Base-by-base conservation (phyloP, 768 basidiomycete genomes). In the Hericium coralloides region DNA sequence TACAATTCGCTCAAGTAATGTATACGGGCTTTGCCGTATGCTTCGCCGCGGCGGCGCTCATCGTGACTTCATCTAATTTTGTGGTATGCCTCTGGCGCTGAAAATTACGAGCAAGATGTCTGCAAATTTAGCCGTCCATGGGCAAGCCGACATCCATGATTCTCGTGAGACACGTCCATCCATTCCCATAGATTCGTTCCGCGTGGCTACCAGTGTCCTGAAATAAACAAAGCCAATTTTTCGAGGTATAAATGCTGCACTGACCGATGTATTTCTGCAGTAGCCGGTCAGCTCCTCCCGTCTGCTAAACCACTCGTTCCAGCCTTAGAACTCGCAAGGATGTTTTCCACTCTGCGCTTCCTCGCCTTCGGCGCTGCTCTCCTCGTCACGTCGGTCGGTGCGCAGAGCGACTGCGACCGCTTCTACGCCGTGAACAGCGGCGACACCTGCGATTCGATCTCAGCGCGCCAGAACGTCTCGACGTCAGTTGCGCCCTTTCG, bases 361-460 rank as follows among this genome's bases (percentile, higher is more conserved):
- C 15, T 45, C 20, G n/a, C 17, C 43, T 45, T n/a, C 20, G 43
- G n/a, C n/a, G n/a, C n/a, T 20, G n/a, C 43, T n/a, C 43, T 45
- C 8, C 20, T 45, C 43, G 12, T 9, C 43, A 8, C n/a, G 20
- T n/a, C 43, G 43, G 43, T 17, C 43, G 8, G 43, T 8, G 43
- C 43, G 7, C 43, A 45, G 43, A 20, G n/a, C 8, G 7, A 45
- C 47, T 88, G 87, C 68, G 71, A 77, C n/a, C 81, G 87, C 61
- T 75, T 65, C 20, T 83, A 83, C 65, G 84, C 80, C 55, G 75
- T 89, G 57, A 66, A 71, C 59, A 65, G 67, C 12, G 81, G 80
- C 31, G 83, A 87, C 66, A 80, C 77, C 56, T 89, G 87, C 67
- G 86, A 88, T 69, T 63, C 58, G 57, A 89, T 90, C 68, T 87